phyloP scores from a whole-genome alignment of 768 basidiomycete species.

The Boletellus ananiceps region DNA sequence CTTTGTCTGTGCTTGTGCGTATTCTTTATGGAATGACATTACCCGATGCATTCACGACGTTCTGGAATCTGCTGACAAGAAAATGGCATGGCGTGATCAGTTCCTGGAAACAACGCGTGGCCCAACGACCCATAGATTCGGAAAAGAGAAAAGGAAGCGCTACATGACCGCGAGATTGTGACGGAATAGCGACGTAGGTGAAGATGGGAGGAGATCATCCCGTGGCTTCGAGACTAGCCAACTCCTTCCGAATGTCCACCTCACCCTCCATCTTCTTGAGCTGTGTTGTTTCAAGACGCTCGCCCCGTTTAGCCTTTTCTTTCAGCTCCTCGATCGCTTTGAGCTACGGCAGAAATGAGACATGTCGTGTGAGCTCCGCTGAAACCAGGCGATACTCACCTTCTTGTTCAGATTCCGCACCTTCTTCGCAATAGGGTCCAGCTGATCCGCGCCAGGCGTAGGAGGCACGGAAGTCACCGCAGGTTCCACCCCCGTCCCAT shows the following conservation, averaged over 20 bases:
- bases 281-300: conserved; percentile 91
- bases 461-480: conserved; percentile 37
- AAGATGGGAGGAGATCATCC: conserved; percentile 7
- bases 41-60: neutral
- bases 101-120: neutral
- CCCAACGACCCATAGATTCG: conserved; percentile 6
- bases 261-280: conserved; percentile 96
- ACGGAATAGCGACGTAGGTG: neutral
- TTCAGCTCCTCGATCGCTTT: conserved; percentile 99
- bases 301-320: conserved; percentile 84
- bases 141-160: neutral
- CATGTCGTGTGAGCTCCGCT: neutral
- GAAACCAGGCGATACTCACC: conserved; percentile 38
- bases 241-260: conserved; percentile 76
- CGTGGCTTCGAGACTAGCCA: conserved; percentile 38
- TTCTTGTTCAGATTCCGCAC: conserved; percentile 94
- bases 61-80: no score
- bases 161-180: conserved; percentile 1
- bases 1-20: neutral
- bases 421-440: conserved; percentile 88
- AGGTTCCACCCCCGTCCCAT: conserved; percentile 4
- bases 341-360: conserved; percentile 45
- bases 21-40: neutral
- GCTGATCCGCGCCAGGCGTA: conserved; percentile 53
- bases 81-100: no score